phyloP scores from a whole-genome alignment of 306 rosid species.

The Prunus kanzakura region DNA sequence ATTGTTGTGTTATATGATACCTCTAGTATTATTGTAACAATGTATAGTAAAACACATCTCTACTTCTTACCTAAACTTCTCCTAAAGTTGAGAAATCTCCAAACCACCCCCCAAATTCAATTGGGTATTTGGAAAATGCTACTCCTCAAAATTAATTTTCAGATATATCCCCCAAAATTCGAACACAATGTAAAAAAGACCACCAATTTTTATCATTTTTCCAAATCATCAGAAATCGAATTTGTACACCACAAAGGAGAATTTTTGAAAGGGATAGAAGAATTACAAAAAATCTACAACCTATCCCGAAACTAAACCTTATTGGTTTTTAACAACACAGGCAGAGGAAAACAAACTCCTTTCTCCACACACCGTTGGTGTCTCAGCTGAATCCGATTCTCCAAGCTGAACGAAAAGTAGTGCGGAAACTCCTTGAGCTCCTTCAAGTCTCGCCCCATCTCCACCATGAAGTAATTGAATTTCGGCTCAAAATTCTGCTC shows the following conservation, averaged over 20 bases:
- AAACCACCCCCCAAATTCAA: not conserved
- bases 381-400: slow-evolving; percentile 78
- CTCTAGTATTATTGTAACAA: not conserved
- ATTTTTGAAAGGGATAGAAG: slow-evolving; percentile 63
- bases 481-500: slow-evolving; percentile 75
- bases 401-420: slow-evolving; percentile 84
- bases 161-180: not conserved
- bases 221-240: not conserved
- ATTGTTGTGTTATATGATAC: not conserved
- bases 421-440: slow-evolving; percentile 82
- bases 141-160: not conserved
- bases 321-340: slow-evolving; percentile 49
- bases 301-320: slow-evolving; percentile 38
- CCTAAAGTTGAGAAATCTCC: not conserved
- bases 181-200: not conserved
- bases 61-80: not conserved
- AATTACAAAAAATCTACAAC: slow-evolving; percentile 72
- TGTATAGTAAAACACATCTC: not conserved
- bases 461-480: slow-evolving; percentile 77
- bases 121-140: not conserved
- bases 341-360: slow-evolving; percentile 83
- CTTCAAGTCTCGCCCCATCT: slow-evolving; percentile 83
- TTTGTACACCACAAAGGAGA: slow-evolving; percentile 78
- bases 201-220: not conserved
- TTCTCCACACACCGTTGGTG: slow-evolving; percentile 75